Evolutionary conservation across 2,329 filamentous ascomycete species (phyloP).

Genomic region (Xylaria sp.): DNA sequence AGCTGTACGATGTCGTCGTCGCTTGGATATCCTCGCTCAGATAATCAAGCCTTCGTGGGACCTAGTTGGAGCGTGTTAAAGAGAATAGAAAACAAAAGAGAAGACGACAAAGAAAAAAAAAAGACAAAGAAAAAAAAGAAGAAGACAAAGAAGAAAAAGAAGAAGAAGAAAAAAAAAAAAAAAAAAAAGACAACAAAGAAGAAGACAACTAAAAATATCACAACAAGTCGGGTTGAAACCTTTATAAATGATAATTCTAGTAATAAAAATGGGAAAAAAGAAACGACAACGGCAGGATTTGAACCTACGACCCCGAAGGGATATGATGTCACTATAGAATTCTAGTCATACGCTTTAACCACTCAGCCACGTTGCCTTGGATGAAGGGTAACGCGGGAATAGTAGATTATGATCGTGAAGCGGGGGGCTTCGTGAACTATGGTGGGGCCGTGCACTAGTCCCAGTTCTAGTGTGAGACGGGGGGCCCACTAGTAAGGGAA

Average conservation of each 20-base stretch:
- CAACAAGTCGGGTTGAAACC: too few relatives aligned
- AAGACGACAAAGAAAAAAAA: not conserved
- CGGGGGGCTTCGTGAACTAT: too few relatives aligned
- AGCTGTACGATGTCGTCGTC: not conserved
- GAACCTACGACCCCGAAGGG: slow-evolving; percentile 31
- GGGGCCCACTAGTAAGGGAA: too few relatives aligned
- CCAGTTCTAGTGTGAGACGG: too few relatives aligned
- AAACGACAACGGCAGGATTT: slow-evolving; percentile 5
- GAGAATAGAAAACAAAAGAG: not conserved
- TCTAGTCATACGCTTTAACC: slow-evolving; percentile 31
- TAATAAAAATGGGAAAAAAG: not conserved
- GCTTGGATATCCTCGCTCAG: not conserved
- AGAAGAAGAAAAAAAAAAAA: too few relatives aligned
- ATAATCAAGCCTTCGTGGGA: not conserved
- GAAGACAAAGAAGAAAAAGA: too few relatives aligned
- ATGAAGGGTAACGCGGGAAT: not conserved
- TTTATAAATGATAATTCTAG: not conserved
- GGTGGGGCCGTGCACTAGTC: too few relatives aligned
- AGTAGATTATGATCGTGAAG: too few relatives aligned
- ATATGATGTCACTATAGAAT: slow-evolving; percentile 8
- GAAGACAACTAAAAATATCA: too few relatives aligned
- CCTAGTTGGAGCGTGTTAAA: not conserved
- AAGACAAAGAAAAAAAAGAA: too few relatives aligned
- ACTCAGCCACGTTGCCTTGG: slow-evolving; percentile 31
- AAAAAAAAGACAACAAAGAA: too few relatives aligned